Percentiles rank a stretch among this genome's conserved stretches.
Evolutionary conservation across 2,329 filamentous ascomycete genomes (phyloP).

Genomic region (Mollisiaceae sp.): DNA sequence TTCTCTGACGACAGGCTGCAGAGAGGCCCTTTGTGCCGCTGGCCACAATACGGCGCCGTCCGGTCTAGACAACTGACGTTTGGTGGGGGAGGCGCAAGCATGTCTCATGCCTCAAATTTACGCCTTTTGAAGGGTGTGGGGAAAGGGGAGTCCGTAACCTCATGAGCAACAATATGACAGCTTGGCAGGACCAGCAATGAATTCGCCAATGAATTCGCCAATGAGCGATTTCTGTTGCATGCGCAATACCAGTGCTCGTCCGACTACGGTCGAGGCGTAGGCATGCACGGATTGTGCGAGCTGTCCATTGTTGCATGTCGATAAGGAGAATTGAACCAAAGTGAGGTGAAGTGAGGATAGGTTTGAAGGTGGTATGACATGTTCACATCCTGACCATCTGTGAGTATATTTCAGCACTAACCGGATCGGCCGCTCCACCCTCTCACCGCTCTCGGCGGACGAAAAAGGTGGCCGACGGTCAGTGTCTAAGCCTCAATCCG

Average conservation of each 20-base stretch:
- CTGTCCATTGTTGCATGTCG: too few species aligned
- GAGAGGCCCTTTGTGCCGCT: neutral
- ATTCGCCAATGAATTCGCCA: neutral
- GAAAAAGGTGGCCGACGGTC: too few species aligned
- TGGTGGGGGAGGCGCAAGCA: slow-evolving; percentile 4
- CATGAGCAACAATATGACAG: neutral
- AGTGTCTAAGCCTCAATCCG: too few species aligned
- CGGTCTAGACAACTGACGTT: neutral
- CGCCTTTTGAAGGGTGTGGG: neutral
- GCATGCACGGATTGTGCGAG: neutral
- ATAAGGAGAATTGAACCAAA: too few species aligned
- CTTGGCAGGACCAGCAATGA: neutral
- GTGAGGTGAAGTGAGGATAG: too few species aligned
- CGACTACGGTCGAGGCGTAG: neutral
- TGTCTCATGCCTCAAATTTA: neutral
- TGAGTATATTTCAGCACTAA: too few species aligned
- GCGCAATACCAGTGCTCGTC: neutral
- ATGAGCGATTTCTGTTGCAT: neutral
- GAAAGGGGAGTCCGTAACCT: neutral
- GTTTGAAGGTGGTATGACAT: too few species aligned
- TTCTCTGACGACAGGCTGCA: neutral
- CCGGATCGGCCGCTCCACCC: too few species aligned
- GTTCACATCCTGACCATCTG: too few species aligned
- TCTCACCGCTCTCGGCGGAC: too few species aligned
- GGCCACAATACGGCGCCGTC: neutral